Evolutionary conservation across 208 protist species (phyloP), one percentile per base, ranked within the genome.

Genomic region (Zelonia costaricensis): DNA sequence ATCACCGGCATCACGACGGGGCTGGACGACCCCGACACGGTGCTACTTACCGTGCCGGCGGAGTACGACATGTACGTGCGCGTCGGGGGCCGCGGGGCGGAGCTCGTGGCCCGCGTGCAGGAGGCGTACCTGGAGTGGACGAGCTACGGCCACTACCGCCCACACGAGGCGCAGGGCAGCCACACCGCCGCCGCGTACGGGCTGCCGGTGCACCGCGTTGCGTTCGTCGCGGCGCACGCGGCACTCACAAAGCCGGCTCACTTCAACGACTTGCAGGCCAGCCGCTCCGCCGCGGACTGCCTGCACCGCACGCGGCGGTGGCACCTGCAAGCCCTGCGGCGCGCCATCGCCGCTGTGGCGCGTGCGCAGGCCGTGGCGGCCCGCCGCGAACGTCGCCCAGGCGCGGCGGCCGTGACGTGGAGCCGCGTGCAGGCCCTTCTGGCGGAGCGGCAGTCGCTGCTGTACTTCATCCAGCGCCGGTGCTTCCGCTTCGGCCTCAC

Each of bases 21-120:
- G 52, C 40, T 22, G 18, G 40, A 40, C 22, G 79, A 91, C 63
- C 74, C 77, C 2, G 72, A 86, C 72, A 70, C 77, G 9, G 44
- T 91, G 38, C 65, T 91, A 55, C 68, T 91, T 18, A 67, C 58
- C 16, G 69, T 86, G 30, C 79, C 80, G 25, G 65, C 61, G 5
- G 84, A 86, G 61, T 84, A 85, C 67, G 84, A 86, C 66, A 82
- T 91, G 74, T 86, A 81, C 68, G 74, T 91, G 52, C 63, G 70
- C 44, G 46, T 82, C 22, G 65, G 54, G 12, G 71, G 77, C 27
- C 76, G 84, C 36, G 84, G 74, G 22, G 54, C 54, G 18, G 84
- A 91, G 62, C 75, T 91, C 43, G 60, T 85, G 23, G 51, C 57
- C 13, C 63, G 72, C 15, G 53, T 91, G 55, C 76, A 79, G 45